phyloP scores from a whole-genome alignment of 2,329 filamentous ascomycete species.

The Colletotrichum siamense region DNA sequence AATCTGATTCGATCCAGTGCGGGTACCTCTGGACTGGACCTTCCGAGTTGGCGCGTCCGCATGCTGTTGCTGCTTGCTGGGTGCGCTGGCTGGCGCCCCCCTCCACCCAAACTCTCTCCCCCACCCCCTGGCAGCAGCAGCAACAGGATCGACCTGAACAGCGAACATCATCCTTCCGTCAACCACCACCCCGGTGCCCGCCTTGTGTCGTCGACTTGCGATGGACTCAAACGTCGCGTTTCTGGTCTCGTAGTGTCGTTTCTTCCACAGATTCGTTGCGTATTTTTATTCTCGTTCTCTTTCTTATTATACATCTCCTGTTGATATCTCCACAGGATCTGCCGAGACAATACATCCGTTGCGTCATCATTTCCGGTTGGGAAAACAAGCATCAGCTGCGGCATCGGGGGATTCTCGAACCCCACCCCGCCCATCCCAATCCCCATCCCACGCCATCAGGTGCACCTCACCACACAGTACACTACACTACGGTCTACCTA shows the following conservation, averaged over 20 bases:
- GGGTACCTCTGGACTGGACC: not conserved
- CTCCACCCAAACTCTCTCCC: not conserved
- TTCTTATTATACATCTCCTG: not conserved
- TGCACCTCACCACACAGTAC: not conserved
- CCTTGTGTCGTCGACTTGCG: not conserved
- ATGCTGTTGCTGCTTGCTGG: not conserved
- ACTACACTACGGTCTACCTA: not conserved
- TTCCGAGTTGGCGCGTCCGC: not conserved
- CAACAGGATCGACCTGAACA: not conserved
- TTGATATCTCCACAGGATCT: conserved; percentile 1
- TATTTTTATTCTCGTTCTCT: not conserved
- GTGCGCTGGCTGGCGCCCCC: not conserved
- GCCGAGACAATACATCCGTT: conserved; percentile 1
- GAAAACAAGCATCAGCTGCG: conserved; percentile 8
- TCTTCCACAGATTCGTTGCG: not conserved
- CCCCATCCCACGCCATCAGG: not conserved
- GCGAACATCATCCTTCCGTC: conserved; percentile 7
- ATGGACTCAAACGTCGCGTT: not conserved
- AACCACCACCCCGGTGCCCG: not conserved
- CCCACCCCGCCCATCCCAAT: conserved; percentile 10
- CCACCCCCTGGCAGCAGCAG: not conserved
- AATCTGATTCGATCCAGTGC: not conserved
- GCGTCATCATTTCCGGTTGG: conserved; percentile 8
- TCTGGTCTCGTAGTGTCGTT: not conserved
- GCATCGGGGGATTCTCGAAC: conserved; percentile 17